Base-by-base conservation (phyloP, 768 basidiomycete species). In the Amanita molliuscula region DNA sequence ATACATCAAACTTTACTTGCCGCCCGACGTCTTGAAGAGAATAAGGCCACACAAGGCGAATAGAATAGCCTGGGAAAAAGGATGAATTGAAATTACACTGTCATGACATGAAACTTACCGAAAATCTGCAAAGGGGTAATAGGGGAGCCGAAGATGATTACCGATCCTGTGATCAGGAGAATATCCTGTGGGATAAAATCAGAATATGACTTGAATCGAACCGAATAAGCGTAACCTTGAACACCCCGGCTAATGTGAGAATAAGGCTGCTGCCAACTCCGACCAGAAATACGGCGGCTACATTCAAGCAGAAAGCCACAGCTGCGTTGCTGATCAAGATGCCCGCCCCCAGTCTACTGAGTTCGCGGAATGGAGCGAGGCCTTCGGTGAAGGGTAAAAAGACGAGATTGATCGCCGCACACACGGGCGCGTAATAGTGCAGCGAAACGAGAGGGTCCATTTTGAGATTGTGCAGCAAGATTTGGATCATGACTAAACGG, bases 401-500 rank as follows among this genome's bases (percentile, higher is more conserved):
- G 48, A 78, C 62, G 20, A 91, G 76, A 65, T 96, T 97, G 71
- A 98, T 88, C 53, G 72, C 64, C 0, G 95, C 92, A 64, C 95
- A 98, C 46, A 97, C 89, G 11, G 93, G 93, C 8, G 94, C 93
- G 62, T 93, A 96, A 71, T 95, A 97, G 71, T 98, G 89, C 46
- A 98, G 67, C 5, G 93, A 96, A 18, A 92, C 88, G 5, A 97
- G 78, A 0, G 95, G 95, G 61, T 96, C 92, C 94, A 98, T 97
- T 70, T 96, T 96, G 60, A 96, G 70, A 33, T 93, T 93, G 61
- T 96, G 91, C 0, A 98, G 73, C 35, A 98, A 80, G 47, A 94
- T 80, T 64, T 98, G 88, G 53, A 98, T 97, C 81, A 96, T 92
- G 20, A 98, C 92, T 10, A 98, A 78, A 35, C 95, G 86, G 16